Conservation (phyloP, 2,329 filamentous ascomycete species). For the Gnomoniopsis smithogilvyi region DNA sequence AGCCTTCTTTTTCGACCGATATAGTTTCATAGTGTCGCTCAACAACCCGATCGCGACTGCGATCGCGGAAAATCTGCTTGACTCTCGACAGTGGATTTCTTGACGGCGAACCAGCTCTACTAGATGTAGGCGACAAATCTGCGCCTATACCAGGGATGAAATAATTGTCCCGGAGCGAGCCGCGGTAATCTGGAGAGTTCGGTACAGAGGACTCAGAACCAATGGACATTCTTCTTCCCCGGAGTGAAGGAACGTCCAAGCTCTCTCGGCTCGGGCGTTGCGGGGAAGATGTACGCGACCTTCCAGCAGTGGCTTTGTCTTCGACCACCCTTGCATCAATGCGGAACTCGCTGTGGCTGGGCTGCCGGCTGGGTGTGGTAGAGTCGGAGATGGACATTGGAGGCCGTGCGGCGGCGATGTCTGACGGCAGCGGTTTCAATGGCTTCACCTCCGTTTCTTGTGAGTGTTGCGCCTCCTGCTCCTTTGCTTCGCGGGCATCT, state of each 20-base stretch:
- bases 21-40: constrained; percentile 27
- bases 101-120: constrained; percentile 58
- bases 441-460: constrained; percentile 30
- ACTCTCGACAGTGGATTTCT: constrained; percentile 57
- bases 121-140: constrained; percentile 61
- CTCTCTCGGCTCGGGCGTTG: constrained; percentile 37
- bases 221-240: constrained; percentile 34
- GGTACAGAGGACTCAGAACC: constrained; percentile 45
- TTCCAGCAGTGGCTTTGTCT: constrained; percentile 20
- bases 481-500: constrained; percentile 44
- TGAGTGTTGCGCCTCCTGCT: constrained; percentile 33
- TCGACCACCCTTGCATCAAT: constrained; percentile 40
- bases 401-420: constrained; percentile 33
- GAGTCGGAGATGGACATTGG: constrained; percentile 21
- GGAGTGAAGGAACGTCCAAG: constrained; percentile 44
- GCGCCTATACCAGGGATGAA: constrained; percentile 58
- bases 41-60: constrained; percentile 41
- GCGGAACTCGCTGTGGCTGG: constrained; percentile 35
- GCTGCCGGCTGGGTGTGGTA: constrained; percentile 28
- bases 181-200: constrained; percentile 50
- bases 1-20: constrained; percentile 31
- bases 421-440: constrained; percentile 30
- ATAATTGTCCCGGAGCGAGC: constrained; percentile 39
- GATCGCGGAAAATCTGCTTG: constrained; percentile 54
- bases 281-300: constrained; percentile 25